These are phyloP conservation scores for Candida broadrunensis DNA, from an alignment of 805 yeast genomes.

Conservation along the genomic window DNA sequence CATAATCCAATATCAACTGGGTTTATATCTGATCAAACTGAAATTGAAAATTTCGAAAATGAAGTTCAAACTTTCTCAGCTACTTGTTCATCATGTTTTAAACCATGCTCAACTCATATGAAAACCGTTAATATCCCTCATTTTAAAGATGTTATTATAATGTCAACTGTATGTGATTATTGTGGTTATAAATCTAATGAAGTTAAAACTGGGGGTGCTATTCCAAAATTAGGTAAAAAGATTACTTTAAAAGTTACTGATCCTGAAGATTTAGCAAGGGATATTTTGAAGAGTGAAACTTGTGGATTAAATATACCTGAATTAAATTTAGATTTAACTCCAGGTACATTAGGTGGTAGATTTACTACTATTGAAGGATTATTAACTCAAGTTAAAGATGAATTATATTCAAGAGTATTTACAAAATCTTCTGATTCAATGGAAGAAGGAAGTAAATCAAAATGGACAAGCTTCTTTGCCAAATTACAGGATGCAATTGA, in stretches of 20 bases:
- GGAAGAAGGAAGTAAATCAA: constrained; percentile 70
- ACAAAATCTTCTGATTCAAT: constrained; percentile 87
- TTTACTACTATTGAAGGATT: constrained; percentile 97
- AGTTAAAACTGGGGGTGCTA: constrained; percentile 97
- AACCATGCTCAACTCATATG: constrained; percentile 90
- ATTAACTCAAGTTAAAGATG: constrained; percentile 83
- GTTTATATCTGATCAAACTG: constrained; percentile 67
- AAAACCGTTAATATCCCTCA: constrained; percentile 95
- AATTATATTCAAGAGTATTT: constrained; percentile 80
- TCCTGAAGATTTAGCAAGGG: constrained; percentile 90
- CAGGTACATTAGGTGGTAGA: constrained; percentile 97
- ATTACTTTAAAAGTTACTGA: constrained; percentile 76
- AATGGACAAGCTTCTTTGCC: constrained; percentile 81
- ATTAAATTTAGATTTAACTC: constrained; percentile 81
- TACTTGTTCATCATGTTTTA: constrained; percentile 85
- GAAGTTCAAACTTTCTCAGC: constrained; percentile 94
- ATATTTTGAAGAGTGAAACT: constrained; percentile 90
- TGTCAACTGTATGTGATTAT: constrained; percentile 88
- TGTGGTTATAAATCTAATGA: constrained; percentile 98
- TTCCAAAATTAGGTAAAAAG: constrained; percentile 80
- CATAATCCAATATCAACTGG: constrained; percentile 48
- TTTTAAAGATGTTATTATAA: constrained; percentile 93
- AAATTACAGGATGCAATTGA: constrained; percentile 72
- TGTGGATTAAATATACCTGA: constrained; percentile 87
- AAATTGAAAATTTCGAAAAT: constrained; percentile 78